Conservation (phyloP, 208 protist species). For the Acanthamoeba culbertsoni region DNA sequence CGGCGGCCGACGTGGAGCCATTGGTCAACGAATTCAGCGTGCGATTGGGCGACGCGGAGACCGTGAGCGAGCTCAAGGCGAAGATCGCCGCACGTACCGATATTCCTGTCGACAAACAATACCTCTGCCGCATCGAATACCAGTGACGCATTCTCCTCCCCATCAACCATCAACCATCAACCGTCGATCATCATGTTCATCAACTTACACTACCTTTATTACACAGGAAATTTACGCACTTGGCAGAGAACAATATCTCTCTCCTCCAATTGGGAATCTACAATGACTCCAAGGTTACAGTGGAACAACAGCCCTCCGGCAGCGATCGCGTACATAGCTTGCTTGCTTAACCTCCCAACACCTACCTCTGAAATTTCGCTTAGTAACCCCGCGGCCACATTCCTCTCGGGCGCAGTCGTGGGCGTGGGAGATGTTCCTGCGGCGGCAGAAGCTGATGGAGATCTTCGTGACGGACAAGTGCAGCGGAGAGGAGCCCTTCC, state of each 20-base stretch:
- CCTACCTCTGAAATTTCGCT: not conserved
- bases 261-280: not conserved
- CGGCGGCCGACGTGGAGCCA: not conserved
- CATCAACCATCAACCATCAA: not conserved
- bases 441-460: slow-evolving; percentile 7
- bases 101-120: slow-evolving; percentile 3
- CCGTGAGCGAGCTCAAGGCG: not conserved
- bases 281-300: not conserved
- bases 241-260: not conserved
- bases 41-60: slow-evolving; percentile 1
- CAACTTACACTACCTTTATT: not conserved
- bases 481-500: not conserved
- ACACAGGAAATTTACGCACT: not conserved
- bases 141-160: not conserved
- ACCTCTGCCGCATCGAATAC: slow-evolving; percentile 14
- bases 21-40: not conserved
- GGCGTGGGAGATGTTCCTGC: slow-evolving; percentile 15
- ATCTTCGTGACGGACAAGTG: slow-evolving; percentile 40
- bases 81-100: not conserved
- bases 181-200: too few relatives aligned
- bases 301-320: not conserved
- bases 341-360: too few relatives aligned
- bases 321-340: not conserved
- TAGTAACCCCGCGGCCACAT: not conserved
- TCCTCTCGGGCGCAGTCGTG: not conserved